phyloP scores from a whole-genome alignment of 176 grass and related monocot species.

The Guadua angustifolia region DNA sequence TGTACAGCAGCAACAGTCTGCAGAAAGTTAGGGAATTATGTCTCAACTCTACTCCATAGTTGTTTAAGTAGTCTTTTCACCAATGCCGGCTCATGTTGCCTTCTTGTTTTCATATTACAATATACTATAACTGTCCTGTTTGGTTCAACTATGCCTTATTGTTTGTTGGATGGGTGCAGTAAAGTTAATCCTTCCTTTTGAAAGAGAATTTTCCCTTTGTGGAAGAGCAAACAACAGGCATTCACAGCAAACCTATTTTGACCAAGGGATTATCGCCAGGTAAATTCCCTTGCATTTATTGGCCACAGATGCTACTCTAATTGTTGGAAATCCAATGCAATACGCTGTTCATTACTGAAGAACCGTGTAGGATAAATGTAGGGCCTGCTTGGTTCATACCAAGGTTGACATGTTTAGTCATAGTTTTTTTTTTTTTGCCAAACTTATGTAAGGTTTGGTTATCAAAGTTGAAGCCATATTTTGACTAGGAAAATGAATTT shows the following conservation, averaged over 20 bases:
- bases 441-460: too few relatives aligned
- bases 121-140: neutral
- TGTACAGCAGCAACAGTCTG: neutral
- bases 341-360: neutral
- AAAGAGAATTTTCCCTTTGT: neutral
- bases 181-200: neutral
- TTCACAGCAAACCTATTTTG: slow-evolving; percentile 3
- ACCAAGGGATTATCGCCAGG: slow-evolving; percentile 8
- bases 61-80: neutral
- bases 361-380: neutral
- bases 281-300: slow-evolving; percentile 12
- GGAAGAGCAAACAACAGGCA: neutral
- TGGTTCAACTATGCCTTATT: neutral
- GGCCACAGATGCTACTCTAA: neutral
- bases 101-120: neutral
- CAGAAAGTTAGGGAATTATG: neutral
- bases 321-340: slow-evolving; percentile 26
- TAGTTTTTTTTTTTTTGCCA: too few relatives aligned
- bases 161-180: neutral
- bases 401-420: too few relatives aligned
- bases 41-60: neutral
- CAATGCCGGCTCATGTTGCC: neutral
- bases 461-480: too few relatives aligned
- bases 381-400: too few relatives aligned
- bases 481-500: too few relatives aligned